Evolutionary conservation across 108 stramenopile species (phyloP).

Genomic region (Pseudonitzschia delicatissima): DNA sequence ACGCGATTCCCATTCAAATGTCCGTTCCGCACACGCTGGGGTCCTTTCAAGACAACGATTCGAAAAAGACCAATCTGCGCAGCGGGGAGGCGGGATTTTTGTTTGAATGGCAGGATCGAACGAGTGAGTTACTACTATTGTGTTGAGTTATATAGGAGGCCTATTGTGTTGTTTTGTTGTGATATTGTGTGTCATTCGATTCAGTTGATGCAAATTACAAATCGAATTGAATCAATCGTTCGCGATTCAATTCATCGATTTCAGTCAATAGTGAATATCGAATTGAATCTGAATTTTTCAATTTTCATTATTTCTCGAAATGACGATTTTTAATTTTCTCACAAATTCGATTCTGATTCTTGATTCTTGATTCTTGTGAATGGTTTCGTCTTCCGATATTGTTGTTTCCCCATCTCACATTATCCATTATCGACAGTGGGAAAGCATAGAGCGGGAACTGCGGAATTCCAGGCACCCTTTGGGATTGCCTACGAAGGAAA

Average conservation of each 20-base stretch:
- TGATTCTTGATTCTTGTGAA: not conserved
- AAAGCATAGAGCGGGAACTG: conserved; percentile 14
- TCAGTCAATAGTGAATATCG: not conserved
- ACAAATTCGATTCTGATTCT: not conserved
- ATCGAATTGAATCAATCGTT: not conserved
- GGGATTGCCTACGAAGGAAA: conserved; percentile 20
- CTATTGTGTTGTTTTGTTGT: not conserved
- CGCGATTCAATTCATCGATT: not conserved
- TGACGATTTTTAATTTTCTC: no score
- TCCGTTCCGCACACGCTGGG: conserved; percentile 16
- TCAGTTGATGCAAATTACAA: no score
- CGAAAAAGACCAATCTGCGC: not conserved
- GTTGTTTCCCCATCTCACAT: not conserved
- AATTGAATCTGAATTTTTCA: not conserved
- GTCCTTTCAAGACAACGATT: not conserved
- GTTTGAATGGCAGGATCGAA: conserved; percentile 32
- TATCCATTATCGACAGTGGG: conserved; percentile 6
- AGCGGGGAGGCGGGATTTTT: conserved; percentile 26
- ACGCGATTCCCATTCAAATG: conserved; percentile 38
- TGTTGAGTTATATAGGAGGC: not conserved
- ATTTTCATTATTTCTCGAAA: not conserved
- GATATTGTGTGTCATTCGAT: no score
- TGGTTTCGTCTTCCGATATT: not conserved
- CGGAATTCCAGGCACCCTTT: conserved; percentile 27
- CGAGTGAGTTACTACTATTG: conserved; percentile 9